Conservation (phyloP, 2,329 filamentous ascomycete genomes). For the Calonectria hawksworthii region DNA sequence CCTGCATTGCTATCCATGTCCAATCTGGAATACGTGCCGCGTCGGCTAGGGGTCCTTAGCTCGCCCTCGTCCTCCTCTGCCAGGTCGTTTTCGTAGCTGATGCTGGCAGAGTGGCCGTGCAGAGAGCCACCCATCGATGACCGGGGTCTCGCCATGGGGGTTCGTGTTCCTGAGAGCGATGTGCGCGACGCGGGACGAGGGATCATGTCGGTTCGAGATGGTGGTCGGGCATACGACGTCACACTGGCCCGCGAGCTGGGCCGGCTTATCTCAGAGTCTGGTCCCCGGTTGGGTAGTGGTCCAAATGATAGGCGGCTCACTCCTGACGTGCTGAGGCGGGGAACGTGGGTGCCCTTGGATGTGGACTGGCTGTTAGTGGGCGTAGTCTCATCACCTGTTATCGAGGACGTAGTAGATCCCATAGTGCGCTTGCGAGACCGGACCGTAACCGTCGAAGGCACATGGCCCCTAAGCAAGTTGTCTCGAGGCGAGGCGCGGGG, state of each 20-base stretch:
- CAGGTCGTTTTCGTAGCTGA: conserved; percentile 63
- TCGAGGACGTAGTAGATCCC: conserved; percentile 67
- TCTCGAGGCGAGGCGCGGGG: conserved; percentile 83
- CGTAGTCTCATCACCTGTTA: conserved; percentile 65
- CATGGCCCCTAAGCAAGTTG: conserved; percentile 55
- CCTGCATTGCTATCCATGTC: conserved; percentile 57
- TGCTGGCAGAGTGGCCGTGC: conserved; percentile 70
- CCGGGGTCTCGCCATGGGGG: conserved; percentile 77
- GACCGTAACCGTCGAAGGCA: conserved; percentile 73
- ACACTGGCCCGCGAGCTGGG: conserved; percentile 81
- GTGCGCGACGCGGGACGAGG: conserved; percentile 76
- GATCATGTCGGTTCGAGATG: conserved; percentile 68
- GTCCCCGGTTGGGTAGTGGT: conserved; percentile 69
- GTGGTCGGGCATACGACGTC: conserved; percentile 67
- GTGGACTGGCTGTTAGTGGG: conserved; percentile 58
- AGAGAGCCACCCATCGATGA: conserved; percentile 78
- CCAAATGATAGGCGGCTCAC: conserved; percentile 76
- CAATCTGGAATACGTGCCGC: conserved; percentile 66
- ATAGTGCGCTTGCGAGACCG: conserved; percentile 78
- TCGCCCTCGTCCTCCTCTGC: conserved; percentile 59
- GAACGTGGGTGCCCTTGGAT: conserved; percentile 64
- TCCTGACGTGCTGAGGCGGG: conserved; percentile 72
- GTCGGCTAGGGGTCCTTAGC: conserved; percentile 67
- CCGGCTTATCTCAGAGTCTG: conserved; percentile 63
- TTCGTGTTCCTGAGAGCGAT: conserved; percentile 72